A percentile compares a stretch with the other conserved stretches of the same genome.
phyloP scores from a whole-genome alignment of 768 basidiomycete genomes.

The Cyclocybe aegerita region DNA sequence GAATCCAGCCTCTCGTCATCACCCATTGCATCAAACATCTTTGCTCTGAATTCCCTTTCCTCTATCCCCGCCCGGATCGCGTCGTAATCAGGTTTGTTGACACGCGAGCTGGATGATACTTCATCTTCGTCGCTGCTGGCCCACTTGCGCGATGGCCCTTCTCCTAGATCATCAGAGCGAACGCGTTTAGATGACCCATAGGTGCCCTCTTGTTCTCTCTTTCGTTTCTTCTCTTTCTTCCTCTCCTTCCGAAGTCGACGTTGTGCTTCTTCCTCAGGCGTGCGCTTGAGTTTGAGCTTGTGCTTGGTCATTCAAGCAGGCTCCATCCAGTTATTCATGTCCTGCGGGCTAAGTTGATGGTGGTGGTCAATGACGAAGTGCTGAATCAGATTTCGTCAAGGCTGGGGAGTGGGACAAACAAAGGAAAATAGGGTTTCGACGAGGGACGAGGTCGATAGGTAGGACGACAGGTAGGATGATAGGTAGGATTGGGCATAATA shows the following conservation, averaged over 20 bases:
- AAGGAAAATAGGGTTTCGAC: no score
- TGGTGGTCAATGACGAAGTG: no score
- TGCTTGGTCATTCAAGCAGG: constrained; percentile 31
- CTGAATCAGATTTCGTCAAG: no score
- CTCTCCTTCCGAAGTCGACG: constrained; percentile 36
- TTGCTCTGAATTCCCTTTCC: constrained; percentile 67
- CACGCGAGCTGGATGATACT: constrained; percentile 13
- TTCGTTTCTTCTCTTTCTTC: constrained; percentile 28
- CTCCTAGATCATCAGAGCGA: constrained; percentile 15
- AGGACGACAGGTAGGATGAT: no score
- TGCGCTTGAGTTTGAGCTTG: constrained; percentile 63
- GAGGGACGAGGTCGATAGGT: no score
- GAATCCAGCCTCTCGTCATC: constrained; percentile 71
- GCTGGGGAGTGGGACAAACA: no score
- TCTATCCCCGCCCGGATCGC: constrained; percentile 54
- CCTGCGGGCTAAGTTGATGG: no score
- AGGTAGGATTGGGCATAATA: no score
- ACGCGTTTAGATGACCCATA: constrained; percentile 23
- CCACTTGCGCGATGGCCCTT: constrained; percentile 43
- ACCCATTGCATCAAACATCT: constrained; percentile 68
- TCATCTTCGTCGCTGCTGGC: constrained; percentile 47
- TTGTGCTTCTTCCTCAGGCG: constrained; percentile 57
- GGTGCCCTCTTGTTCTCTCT: constrained; percentile 15
- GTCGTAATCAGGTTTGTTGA: constrained; percentile 43
- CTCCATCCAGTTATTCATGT: not conserved